Evolutionary conservation across 208 protist genomes (phyloP).

Genomic region (Crithidia expoeki): DNA sequence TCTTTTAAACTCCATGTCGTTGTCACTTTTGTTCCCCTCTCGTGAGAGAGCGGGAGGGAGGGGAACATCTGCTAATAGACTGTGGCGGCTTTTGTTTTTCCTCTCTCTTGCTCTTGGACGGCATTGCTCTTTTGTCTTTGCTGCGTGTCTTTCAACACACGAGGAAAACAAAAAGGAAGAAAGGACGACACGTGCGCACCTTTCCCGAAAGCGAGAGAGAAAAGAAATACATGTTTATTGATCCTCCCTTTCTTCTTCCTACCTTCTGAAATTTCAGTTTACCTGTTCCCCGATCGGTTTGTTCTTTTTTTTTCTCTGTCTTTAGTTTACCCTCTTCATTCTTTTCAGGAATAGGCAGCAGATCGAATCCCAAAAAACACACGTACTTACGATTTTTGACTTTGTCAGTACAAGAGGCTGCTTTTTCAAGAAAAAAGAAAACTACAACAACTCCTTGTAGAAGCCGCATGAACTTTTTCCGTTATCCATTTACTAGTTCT

Average conservation of each 20-base stretch:
- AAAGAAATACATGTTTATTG: slow-evolving; percentile 2
- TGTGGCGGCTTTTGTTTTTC: neutral
- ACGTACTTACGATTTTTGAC: too few species aligned
- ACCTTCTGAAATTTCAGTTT: neutral
- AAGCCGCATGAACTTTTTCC: neutral
- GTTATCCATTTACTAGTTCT: neutral
- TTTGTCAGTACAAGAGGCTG: too few species aligned
- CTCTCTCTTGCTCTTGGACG: neutral
- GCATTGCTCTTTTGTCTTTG: neutral
- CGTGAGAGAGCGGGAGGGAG: neutral
- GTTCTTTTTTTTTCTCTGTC: slow-evolving; percentile 34
- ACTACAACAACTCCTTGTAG: too few species aligned
- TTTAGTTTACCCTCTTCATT: too few species aligned
- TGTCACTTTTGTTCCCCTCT: too few species aligned
- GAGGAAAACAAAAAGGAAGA: neutral
- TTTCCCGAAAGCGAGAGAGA: neutral
- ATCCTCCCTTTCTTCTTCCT: neutral
- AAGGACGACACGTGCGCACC: neutral
- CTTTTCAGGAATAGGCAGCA: too few species aligned
- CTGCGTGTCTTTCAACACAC: neutral
- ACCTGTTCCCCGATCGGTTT: neutral
- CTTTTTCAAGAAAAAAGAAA: too few species aligned
- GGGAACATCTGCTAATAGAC: neutral
- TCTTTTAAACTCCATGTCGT: neutral
- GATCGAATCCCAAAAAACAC: too few species aligned